Evolutionary conservation across 495 filamentous ascomycete species (phyloP).

Genomic region (Penicillium silybi): DNA sequence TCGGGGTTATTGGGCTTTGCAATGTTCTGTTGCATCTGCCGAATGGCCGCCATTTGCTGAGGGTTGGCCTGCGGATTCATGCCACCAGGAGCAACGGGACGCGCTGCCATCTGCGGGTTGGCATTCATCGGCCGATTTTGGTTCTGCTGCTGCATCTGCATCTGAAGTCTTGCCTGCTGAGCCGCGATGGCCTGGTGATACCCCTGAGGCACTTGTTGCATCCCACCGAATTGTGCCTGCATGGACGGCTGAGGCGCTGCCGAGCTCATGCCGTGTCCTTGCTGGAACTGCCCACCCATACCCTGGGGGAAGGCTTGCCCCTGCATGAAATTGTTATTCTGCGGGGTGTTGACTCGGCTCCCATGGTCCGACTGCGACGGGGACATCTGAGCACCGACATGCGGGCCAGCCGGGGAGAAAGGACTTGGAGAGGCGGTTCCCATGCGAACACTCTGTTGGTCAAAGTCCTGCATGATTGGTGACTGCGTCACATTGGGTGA

Average conservation of each 20-base stretch:
- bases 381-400: constrained; percentile 70
- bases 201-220: constrained; percentile 43
- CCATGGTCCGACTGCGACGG: constrained; percentile 74
- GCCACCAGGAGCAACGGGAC: constrained; percentile 30
- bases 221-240: constrained; percentile 40
- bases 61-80: constrained; percentile 46
- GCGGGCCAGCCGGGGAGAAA: constrained; percentile 75
- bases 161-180: constrained; percentile 50
- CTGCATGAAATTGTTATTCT: constrained; percentile 61
- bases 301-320: constrained; percentile 53
- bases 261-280: constrained; percentile 33
- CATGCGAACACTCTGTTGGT: constrained; percentile 67
- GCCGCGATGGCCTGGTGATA: constrained; percentile 48
- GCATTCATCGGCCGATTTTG: constrained; percentile 65
- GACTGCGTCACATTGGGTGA: constrained; percentile 83
- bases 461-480: constrained; percentile 77
- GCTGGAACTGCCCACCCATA: constrained; percentile 56
- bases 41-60: constrained; percentile 45
- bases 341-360: constrained; percentile 69
- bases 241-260: constrained; percentile 32
- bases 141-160: constrained; percentile 57
- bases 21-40: constrained; percentile 62
- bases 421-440: constrained; percentile 89
- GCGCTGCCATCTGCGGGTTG: constrained; percentile 42
- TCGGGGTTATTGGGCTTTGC: constrained; percentile 55